Conservation (phyloP, 2,329 filamentous ascomycete species). For the Neopestalotiopsis sp. region DNA sequence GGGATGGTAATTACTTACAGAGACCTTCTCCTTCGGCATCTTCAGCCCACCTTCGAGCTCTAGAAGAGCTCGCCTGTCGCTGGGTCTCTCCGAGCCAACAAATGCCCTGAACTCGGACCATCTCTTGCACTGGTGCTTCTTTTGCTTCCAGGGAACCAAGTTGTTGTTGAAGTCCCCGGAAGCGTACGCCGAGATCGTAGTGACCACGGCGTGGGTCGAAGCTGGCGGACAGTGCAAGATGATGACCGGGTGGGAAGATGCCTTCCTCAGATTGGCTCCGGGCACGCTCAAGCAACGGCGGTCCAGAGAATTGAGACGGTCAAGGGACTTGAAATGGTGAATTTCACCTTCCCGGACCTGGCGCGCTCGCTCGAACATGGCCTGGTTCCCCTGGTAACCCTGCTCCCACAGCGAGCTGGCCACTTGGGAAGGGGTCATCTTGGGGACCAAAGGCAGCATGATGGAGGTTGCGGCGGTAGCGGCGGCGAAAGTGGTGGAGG, state of each 20-base stretch:
- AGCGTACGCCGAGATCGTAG: conserved; percentile 40
- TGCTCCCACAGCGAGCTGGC: no score
- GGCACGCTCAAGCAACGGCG: conserved; percentile 25
- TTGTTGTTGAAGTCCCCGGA: conserved; percentile 29
- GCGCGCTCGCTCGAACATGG: neutral
- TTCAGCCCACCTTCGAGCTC: conserved; percentile 27
- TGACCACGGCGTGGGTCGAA: conserved; percentile 31
- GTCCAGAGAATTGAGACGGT: conserved; percentile 25
- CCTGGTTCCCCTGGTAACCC: no score
- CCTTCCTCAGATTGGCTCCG: conserved; percentile 25
- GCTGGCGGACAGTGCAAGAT: conserved; percentile 31
- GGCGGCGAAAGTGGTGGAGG: no score
- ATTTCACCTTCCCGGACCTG: conserved; percentile 35
- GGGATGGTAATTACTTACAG: neutral
- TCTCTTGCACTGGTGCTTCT: conserved; percentile 28
- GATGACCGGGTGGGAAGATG: conserved; percentile 41
- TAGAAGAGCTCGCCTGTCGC: conserved; percentile 25
- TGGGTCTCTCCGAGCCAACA: conserved; percentile 30
- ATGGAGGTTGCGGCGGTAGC: no score
- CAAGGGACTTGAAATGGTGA: conserved; percentile 33
- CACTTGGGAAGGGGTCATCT: no score
- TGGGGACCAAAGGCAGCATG: no score
- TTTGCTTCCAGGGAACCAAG: conserved; percentile 38
- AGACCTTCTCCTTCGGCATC: conserved; percentile 31
- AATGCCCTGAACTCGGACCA: conserved; percentile 37